Base-by-base conservation (phyloP, 306 rosid genomes). In the Pueraria montana region DNA sequence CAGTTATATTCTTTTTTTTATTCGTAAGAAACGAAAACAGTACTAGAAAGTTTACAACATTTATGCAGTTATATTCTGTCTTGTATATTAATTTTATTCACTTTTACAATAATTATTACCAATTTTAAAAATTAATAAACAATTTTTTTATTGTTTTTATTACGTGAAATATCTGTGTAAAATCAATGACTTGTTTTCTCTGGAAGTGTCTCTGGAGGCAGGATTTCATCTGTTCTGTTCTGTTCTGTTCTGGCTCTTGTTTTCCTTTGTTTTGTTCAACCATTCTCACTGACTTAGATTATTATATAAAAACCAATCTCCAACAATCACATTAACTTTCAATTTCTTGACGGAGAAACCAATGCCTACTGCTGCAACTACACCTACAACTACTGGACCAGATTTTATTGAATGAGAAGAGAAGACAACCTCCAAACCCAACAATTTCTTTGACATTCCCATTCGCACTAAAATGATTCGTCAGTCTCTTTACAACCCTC, bases 381-480 rank as follows among this genome's bases (percentile, higher is more conserved):
- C 4, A 11, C 11, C 21, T 55, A 55, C 27, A 55, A 20, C 27
- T 8, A 8, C 8, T 36, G 72, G 27, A 42, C 46, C 9, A 11
- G 3, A 8, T 43, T 43, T 10, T 11, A 30, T 6, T 27, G 5
- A 8, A 32, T 20, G 55, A 42, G 18, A 38, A 38, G 4, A 67
- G 8, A 38, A 34, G 17, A 8, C 13, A 55, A 9, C 21, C 30
- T 8, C 30, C 27, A 55, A 56, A 10, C 27, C 3, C 30, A 34
- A 11, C 2, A 26, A 8, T 30, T 30, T 30, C 34, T 30, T 30
- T 30, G 3, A 5, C 3, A 0, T 34, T 34, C 40, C 8, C 40
- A 34, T 14, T 43, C 12, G 43, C 10, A 42, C 50, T 10, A 52
- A 34, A 64, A 84, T 90, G 91, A 81, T 88, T 69, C 90, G 72